Evolutionary conservation across 257 asterid genomes (phyloP), one percentile per base, ranked within the genome.

Genomic region (Jacaranda copaia): DNA sequence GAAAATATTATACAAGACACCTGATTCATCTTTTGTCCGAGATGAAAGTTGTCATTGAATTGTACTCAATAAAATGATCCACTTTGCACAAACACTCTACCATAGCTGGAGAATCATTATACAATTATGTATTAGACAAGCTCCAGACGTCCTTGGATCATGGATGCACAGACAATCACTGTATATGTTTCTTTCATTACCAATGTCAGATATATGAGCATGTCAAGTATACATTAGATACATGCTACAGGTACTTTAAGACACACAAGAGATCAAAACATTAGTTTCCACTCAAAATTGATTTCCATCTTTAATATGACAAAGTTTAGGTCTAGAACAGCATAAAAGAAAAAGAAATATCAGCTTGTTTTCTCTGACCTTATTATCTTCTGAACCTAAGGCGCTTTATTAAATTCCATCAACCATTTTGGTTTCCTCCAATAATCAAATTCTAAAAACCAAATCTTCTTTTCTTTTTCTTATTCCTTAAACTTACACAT

Each of bases 391-490:
- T 39, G 14, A 48, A 12, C 42, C 19, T 68, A 58, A 38, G 6
- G 55, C 15, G 20, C 16, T n/a, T 70, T 19, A 25, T 19, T 36
- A 19, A 61, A 56, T 40, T 64, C 49, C n/a, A 79, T 25, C 49
- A 46, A 12, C 20, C 48, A 32, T 5, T 46, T 46, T 48, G 42
- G 19, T 18, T 39, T 40, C 48, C 46, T 51, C 71, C 11, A 42
- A 14, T 19, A 38, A 35, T 56, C 57, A 45, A 40, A n/a, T 39
- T 16, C 20, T 6, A 19, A 69, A 60, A 36, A 32, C 20, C 4
- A 62, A 77, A 10, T 40, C 46, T 40, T 51, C 51, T 70, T 10
- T 40, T 40, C 65, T 4, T 53, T 40, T 16, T 71, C 49, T 56
- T 35, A 56, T 48, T 39, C 18, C 15, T 36, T 40, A 8, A 73